Evolutionary conservation across 768 basidiomycete genomes (phyloP).

Genomic region (Boletus coccyginus): DNA sequence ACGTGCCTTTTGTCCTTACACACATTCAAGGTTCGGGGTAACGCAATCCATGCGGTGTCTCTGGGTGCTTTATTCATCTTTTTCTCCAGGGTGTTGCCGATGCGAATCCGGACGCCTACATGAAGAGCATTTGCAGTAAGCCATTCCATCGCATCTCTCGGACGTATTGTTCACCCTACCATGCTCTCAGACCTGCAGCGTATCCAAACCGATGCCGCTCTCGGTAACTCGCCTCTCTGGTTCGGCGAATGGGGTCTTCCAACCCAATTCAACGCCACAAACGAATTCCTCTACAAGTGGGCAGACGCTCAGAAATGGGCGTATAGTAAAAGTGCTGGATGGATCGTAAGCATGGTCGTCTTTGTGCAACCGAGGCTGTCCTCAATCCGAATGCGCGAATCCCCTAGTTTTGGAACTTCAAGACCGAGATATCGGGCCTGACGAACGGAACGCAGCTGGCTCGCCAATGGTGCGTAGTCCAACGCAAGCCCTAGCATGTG

Average conservation of each 20-base stretch:
- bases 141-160: conserved; percentile 3
- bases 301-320: conserved; percentile 73
- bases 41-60: background rate
- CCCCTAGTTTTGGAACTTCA: conserved; percentile 69
- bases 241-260: conserved; percentile 63
- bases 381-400: background rate
- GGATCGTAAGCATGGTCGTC: conserved; percentile 50
- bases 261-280: conserved; percentile 62
- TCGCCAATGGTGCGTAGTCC: conserved; percentile 56
- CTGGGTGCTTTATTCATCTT: background rate
- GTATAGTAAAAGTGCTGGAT: conserved; percentile 59
- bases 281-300: conserved; percentile 63
- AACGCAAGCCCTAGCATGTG: background rate
- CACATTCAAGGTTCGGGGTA: conserved; percentile 54
- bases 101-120: conserved; percentile 60
- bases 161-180: background rate
- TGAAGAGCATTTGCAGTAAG: conserved; percentile 69
- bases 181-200: conserved; percentile 53
- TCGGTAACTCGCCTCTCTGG: conserved; percentile 48
- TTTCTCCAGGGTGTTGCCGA: conserved; percentile 62
- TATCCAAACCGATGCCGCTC: conserved; percentile 44
- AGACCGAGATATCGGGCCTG: conserved; percentile 52
- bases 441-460: conserved; percentile 46
- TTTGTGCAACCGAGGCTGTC: background rate
- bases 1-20: conserved; percentile 4